Conservation (phyloP, 2,329 filamentous ascomycete species). For the Verticillium alfalfae region DNA sequence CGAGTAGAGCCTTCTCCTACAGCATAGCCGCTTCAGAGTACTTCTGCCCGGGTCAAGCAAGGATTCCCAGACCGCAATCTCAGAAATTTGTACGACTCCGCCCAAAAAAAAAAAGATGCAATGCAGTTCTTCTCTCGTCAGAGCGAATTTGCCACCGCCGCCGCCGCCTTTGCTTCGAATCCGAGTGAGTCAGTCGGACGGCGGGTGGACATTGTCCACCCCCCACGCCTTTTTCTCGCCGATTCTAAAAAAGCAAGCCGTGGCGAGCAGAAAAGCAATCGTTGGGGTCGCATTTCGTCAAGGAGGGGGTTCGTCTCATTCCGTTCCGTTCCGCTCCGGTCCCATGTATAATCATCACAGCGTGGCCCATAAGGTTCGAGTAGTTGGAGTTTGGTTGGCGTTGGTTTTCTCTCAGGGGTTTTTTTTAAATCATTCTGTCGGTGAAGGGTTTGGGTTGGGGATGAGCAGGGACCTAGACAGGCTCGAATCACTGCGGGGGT, state of each 20-base stretch:
- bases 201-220: not conserved
- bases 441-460: not conserved
- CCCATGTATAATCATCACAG: not conserved
- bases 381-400: not conserved
- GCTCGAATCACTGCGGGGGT: slow-evolving; percentile 49
- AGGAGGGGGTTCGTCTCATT: not conserved
- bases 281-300: not conserved
- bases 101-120: not conserved
- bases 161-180: not conserved
- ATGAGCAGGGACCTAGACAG: slow-evolving; percentile 2
- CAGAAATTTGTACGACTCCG: not conserved
- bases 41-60: not conserved
- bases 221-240: not conserved
- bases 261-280: not conserved
- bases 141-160: not conserved
- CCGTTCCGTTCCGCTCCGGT: not conserved
- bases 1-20: not conserved
- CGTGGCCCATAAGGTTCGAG: not conserved
- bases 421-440: not conserved
- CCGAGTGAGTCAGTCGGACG: not conserved
- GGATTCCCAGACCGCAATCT: not conserved
- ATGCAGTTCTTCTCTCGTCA: not conserved
- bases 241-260: not conserved
- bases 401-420: not conserved
- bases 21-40: not conserved